Evolutionary conservation across 495 filamentous ascomycete genomes (phyloP).

Genomic region (Cryomyces minteri): DNA sequence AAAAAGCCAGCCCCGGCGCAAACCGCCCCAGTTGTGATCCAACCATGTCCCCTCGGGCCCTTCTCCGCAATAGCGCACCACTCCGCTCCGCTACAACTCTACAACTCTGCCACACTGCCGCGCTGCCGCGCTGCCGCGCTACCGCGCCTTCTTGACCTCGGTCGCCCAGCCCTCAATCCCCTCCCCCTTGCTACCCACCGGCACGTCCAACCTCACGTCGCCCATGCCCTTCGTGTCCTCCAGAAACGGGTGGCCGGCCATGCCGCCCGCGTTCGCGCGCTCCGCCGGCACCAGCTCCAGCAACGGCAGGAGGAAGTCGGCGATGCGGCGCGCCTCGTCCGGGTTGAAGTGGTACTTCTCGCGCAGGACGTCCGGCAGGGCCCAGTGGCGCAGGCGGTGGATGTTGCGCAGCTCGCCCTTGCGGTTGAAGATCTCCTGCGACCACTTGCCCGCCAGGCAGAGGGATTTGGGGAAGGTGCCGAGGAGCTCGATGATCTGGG

Average conservation of each 20-base stretch:
- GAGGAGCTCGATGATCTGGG: constrained; percentile 95
- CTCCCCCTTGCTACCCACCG: constrained; percentile 69
- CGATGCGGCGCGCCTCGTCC: constrained; percentile 57
- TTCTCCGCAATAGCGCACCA: no score
- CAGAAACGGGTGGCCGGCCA: constrained; percentile 69
- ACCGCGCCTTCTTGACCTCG: constrained; percentile 58
- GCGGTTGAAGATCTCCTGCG: constrained; percentile 95
- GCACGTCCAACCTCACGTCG: constrained; percentile 45
- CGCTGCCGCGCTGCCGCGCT: constrained; percentile 9
- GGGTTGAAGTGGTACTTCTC: constrained; percentile 93
- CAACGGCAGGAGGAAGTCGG: constrained; percentile 84
- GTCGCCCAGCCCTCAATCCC: constrained; percentile 92
- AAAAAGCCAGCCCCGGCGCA: no score
- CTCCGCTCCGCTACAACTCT: no score
- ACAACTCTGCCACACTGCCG: no score
- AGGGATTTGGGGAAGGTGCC: constrained; percentile 86
- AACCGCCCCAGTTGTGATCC: no score
- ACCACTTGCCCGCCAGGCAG: constrained; percentile 86
- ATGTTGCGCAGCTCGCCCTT: constrained; percentile 97
- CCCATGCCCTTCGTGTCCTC: constrained; percentile 78
- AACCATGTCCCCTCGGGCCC: no score
- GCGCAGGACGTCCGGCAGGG: constrained; percentile 75
- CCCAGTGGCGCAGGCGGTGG: constrained; percentile 92
- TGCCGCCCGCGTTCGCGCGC: constrained; percentile 88
- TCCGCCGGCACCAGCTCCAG: constrained; percentile 72